Evolutionary conservation across 2,329 filamentous ascomycete genomes (phyloP).

Genomic region (Gyromitra esculenta): DNA sequence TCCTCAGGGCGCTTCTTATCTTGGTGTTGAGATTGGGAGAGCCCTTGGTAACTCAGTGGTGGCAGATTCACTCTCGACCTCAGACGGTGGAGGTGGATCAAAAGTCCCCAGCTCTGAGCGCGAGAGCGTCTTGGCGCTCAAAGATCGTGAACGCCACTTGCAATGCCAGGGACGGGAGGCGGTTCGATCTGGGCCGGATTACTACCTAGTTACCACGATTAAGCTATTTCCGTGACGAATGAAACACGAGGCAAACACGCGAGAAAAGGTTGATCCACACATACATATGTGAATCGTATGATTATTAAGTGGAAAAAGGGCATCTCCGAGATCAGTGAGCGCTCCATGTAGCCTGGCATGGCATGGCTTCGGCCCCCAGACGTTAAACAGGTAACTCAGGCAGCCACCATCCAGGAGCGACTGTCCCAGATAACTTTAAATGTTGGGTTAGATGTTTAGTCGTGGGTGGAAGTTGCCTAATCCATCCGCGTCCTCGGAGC

Average conservation of each 20-base stretch:
- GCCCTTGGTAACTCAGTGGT: too few relatives aligned
- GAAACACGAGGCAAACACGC: neutral
- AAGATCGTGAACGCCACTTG: slow-evolving; percentile 21
- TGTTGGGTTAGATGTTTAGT: slow-evolving; percentile 10
- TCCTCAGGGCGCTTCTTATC: too few relatives aligned
- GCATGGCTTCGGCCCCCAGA: slow-evolving; percentile 12
- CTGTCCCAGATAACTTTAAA: slow-evolving; percentile 37
- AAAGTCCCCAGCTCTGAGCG: neutral
- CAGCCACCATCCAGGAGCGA: slow-evolving; percentile 2
- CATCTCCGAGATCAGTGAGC: slow-evolving; percentile 13
- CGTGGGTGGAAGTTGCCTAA: slow-evolving; percentile 3
- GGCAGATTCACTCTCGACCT: too few relatives aligned
- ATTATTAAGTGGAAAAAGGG: slow-evolving; percentile 29
- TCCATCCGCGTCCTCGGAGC: slow-evolving; percentile 9
- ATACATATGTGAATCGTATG: neutral
- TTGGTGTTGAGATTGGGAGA: too few relatives aligned
- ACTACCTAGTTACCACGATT: slow-evolving; percentile 25
- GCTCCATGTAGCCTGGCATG: too few relatives aligned
- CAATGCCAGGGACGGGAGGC: slow-evolving; percentile 25
- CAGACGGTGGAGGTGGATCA: neutral
- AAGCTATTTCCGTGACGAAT: neutral
- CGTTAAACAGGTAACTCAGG: slow-evolving; percentile 4
- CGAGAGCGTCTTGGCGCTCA: neutral
- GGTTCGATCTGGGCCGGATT: slow-evolving; percentile 22
- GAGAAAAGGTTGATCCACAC: neutral